Evolutionary conservation across 2,329 filamentous ascomycete genomes (phyloP), one percentile per base, ranked within the genome.

Genomic region (Arachnomyces sp.): DNA sequence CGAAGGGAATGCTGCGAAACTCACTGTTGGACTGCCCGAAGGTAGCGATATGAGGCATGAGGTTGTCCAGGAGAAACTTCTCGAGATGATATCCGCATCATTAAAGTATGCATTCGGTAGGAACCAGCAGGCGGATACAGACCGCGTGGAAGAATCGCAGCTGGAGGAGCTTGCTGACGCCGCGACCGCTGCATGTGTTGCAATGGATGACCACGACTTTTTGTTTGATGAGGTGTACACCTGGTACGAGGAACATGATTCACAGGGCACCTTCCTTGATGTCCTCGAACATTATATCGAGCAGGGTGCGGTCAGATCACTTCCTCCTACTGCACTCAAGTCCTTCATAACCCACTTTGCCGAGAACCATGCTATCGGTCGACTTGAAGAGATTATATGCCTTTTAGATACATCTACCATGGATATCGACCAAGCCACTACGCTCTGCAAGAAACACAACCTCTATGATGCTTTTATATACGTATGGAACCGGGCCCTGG

Each of bases 391-490:
- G 62, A 83, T 96, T 60, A 84, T 98, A 25, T 96, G 90, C 59
- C 82, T 90, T 48, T 82, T 98, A 65, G 83, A 94, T 53, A 94
- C 90, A 1, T 71, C 77, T 11, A 94, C 88, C 0, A 80, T 98
- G 57, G 93, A 98, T 58, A 80, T 98, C 50, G 90, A 98, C 58
- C 86, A 96, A 61, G 79, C 94, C 43, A 95, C 90, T 0, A 75
- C 76, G 9, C 71, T 98, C 16, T 98, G 92, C 72, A 94, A 92
- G 60, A 82, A 90, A 57, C 81, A 96, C 59, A 79, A 83, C 49
- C 74, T 98, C 3, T 98, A 95, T 56, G 93, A 98, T 62, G 93
- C 92, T 2, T 76, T 95, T 42, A 88, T 93, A 32, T 95, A 96
- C 58, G 84, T 98, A 40, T 98, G 92, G 92, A 96, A 94, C 45